Base-by-base conservation (phyloP, 2,329 filamentous ascomycete species). In the Colletotrichum sp. region DNA sequence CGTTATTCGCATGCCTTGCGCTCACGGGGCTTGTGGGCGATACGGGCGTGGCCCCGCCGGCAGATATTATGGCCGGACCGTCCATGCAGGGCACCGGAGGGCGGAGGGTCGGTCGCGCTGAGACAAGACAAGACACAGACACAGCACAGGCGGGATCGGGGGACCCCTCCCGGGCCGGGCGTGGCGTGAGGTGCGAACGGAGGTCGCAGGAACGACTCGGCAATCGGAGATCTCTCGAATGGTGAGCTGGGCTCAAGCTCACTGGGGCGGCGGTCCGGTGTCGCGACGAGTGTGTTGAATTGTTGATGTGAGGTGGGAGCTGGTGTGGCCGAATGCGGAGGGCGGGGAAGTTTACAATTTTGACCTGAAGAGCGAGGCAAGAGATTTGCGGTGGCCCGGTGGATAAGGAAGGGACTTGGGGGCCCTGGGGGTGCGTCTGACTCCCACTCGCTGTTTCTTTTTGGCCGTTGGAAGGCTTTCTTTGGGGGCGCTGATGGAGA, bases 11-110 rank as follows among this genome's bases (percentile, higher is more conserved):
- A 79, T 88, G 88, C 78, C 89, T 88, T 79, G 88, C 85, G 82
- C 88, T 90, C 80, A 89, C 84, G 76, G 90, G 90, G 82, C 89
- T 91, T 79, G 89, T 90, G 81, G 90, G 90, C 82, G 89, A 91
- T 82, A 87, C 86, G 70, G 88, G 88, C 79, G 86, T 85, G 78
- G 86, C 87, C 83, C 86, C 87, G 83, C 85, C 84, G 80, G 84
- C 85, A 81, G 85, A 85, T 83, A 85, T 83, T 77, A 84, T 80
- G 79, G 85, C 85, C 80, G 87, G 84, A 81, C 85, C 86, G 85
- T 90, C 88, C 88, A 90, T 90, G 83, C 85, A 78, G 79, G 79
- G 76, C 76, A 77, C 72, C 75, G 77, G 68, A 68, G 65, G 63
- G 44, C 71, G 72, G 75, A 68, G 66, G 73, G 57, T 69, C 44